Conservation (phyloP, 2,329 filamentous ascomycete genomes). For the Pseudonectria foliicola region DNA sequence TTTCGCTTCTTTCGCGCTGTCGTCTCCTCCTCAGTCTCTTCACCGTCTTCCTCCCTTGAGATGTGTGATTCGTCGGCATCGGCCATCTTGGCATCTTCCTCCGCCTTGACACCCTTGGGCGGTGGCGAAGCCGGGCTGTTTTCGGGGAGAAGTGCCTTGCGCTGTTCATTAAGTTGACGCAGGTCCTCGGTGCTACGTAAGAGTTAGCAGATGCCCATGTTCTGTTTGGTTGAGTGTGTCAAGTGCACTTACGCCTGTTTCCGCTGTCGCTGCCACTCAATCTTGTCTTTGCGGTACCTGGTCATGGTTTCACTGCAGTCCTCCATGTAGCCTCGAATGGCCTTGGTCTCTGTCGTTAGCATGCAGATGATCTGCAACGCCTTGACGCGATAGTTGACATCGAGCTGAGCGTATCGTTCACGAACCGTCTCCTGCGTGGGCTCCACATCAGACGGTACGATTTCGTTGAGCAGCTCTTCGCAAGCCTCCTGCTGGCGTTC, state of each 20-base stretch:
- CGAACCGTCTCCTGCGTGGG: constrained; percentile 68
- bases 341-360: constrained; percentile 78
- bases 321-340: constrained; percentile 81
- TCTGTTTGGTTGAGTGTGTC: too few species aligned
- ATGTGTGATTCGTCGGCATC: constrained; percentile 55
- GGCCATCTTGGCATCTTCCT: constrained; percentile 54
- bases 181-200: constrained; percentile 59
- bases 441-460: constrained; percentile 73
- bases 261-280: constrained; percentile 77
- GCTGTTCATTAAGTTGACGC: constrained; percentile 62
- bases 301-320: constrained; percentile 94
- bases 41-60: constrained; percentile 51
- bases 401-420: constrained; percentile 64
- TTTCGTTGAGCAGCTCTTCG: constrained; percentile 68
- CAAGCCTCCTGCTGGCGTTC: constrained; percentile 63
- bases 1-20: constrained; percentile 45
- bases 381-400: constrained; percentile 75
- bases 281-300: constrained; percentile 88
- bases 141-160: constrained; percentile 66
- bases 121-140: constrained; percentile 60
- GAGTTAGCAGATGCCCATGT: constrained; percentile 5
- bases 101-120: constrained; percentile 39
- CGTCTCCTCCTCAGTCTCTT: constrained; percentile 66
- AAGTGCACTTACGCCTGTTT: constrained; percentile 50
- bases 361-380: constrained; percentile 81